These are phyloP conservation scores for Kokia cookei DNA, from an alignment of 441 rosid genomes.

Conservation along the genomic window DNA sequence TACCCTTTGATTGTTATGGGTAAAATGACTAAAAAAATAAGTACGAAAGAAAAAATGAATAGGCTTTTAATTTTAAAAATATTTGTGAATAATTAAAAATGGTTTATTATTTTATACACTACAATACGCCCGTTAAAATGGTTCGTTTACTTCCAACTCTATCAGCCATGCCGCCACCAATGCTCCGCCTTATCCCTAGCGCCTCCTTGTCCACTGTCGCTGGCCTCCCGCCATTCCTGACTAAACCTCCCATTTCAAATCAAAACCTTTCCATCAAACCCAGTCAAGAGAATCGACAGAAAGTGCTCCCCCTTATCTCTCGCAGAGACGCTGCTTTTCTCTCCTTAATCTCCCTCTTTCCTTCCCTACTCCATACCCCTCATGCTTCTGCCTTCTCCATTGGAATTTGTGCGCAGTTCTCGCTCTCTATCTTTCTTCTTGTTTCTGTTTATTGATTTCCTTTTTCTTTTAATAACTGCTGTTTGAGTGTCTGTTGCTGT, in stretches of 20 bases:
- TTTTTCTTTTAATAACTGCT: conserved; percentile 2
- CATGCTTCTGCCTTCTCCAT: conserved; percentile 61
- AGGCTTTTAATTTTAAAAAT: too few relatives aligned
- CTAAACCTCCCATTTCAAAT: conserved; percentile 19
- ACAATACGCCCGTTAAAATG: background rate
- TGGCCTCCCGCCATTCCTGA: conserved; percentile 13
- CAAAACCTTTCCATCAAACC: conserved; percentile 10
- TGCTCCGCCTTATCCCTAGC: conserved; percentile 24
- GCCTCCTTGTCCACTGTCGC: conserved; percentile 15
- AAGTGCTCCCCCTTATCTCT: conserved; percentile 11
- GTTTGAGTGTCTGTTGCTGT: conserved; percentile 9
- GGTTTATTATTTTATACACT: background rate
- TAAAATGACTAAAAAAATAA: too few relatives aligned
- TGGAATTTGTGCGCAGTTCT: conserved; percentile 58
- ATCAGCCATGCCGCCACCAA: conserved; percentile 23
- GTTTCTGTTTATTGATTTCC: background rate
- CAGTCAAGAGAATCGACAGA: background rate
- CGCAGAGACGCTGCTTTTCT: conserved; percentile 50
- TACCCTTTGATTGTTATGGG: too few relatives aligned
- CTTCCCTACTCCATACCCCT: conserved; percentile 26
- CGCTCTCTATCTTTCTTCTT: background rate
- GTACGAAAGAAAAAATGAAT: too few relatives aligned
- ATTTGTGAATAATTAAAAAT: background rate
- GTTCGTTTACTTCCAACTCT: background rate
- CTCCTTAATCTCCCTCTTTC: conserved; percentile 39